Evolutionary conservation across 495 filamentous ascomycete species (phyloP), one percentile per base, ranked within the genome.

Genomic region (Hypoxylon intermedium): DNA sequence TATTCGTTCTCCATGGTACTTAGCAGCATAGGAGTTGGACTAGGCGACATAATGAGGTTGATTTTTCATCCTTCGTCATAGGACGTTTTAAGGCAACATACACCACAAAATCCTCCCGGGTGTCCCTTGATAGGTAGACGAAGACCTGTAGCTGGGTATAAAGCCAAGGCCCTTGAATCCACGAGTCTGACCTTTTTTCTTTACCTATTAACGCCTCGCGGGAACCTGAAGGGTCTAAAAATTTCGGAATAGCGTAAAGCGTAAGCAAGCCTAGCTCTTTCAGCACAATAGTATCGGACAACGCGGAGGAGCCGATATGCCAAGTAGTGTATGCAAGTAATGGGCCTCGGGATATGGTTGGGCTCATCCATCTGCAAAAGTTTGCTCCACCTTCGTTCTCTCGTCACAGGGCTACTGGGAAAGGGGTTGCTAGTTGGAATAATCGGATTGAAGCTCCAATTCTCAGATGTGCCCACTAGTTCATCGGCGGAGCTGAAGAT

Each of bases 401-500:
- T 7, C 42, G 9, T 36, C 23, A 16, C 16, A 23, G 13, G 45
- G 23, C 36, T 40, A 18, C 18, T 43, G 26, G 3, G 18, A 11
- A 47, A 13, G 19, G n/a, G n/a, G 6, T 12, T 28, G 21, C 15
- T 19, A 19, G 31, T 13, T 40, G 23, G 30, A 16, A 42, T 15
- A 12, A 4, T 34, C 12, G 31, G 31, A 16, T n/a, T 9, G 5
- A 30, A 47, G n/a, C 13, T 5, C 40, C 20, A 23, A 34, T 4
- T 40, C 21, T 43, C 16, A 12, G 48, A 43, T 5, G 11, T 6
- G 20, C 36, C 12, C n/a, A 1, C 16, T 19, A 33, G 31, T 16
- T 63, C 45, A 71, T 62, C 68, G 68, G 38, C 68, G 65, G 24
- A 62, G 41, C 38, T 64, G 51, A 43, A 93, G 74, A 75, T 89